Percentiles rank a stretch among this genome's conserved stretches.
Conservation (phyloP, 352 stramenopile genomes). For the Globisporangium acanthophoron region DNA sequence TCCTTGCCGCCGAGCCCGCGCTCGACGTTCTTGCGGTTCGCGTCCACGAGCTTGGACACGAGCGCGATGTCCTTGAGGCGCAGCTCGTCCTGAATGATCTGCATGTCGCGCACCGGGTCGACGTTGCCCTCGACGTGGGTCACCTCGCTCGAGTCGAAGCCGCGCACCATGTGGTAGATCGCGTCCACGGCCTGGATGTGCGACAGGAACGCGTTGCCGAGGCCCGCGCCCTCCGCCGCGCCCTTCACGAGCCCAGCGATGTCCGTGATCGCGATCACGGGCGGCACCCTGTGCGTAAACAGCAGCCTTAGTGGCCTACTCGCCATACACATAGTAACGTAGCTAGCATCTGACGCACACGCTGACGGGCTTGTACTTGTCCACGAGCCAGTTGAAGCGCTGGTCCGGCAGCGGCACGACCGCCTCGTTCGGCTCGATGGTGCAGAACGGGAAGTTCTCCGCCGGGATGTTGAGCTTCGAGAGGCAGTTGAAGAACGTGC, state of each 20-base stretch:
- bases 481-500: constrained; percentile 99
- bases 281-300: constrained; percentile 66
- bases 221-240: constrained; percentile 95
- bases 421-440: constrained; percentile 98
- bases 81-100: constrained; percentile 99
- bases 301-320: neutral
- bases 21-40: constrained; percentile 87
- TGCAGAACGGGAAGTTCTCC: constrained; percentile 97
- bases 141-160: constrained; percentile 97
- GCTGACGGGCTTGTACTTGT: constrained; percentile 93
- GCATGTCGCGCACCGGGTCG: constrained; percentile 97
- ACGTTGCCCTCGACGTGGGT: constrained; percentile 99
- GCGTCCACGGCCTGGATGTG: constrained; percentile 99
- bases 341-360: constrained; percentile 40
- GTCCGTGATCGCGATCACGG: constrained; percentile 98
- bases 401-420: constrained; percentile 96
- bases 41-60: constrained; percentile 71
- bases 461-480: constrained; percentile 91
- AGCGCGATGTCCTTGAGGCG: constrained; percentile 96
- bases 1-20: constrained; percentile 88
- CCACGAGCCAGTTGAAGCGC: constrained; percentile 98
- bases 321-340: no score
- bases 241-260: constrained; percentile 99
- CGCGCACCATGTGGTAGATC: constrained; percentile 97
- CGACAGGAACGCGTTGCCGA: constrained; percentile 99